Base-by-base conservation (phyloP, 768 basidiomycete genomes). In the Russula olivacea region DNA sequence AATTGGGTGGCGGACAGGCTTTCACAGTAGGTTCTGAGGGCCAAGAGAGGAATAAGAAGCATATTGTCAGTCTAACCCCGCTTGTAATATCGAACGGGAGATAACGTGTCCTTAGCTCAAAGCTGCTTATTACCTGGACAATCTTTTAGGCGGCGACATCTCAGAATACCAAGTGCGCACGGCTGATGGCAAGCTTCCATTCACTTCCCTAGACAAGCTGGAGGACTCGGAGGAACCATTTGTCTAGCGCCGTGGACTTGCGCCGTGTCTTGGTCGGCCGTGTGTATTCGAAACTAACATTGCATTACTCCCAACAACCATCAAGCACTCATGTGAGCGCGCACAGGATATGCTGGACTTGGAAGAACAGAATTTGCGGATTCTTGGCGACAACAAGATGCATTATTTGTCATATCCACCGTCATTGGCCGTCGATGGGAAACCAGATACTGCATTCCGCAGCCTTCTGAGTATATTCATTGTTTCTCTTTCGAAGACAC, bases 11-110 rank as follows among this genome's bases (percentile, higher is more conserved):
- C 4, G 84, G 83, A 0, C 73, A 82, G 57, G 78, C 84, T 8
- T 89, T 88, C 69, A 87, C 86, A 11, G 77, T 82, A 0, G 84
- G 86, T 10, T 66, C 70, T 0, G 81, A 83, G 67, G 85, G 87
- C 15, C 75, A 80, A 43, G 77, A 81, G 64, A 74, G 85, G 59
- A 88, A 88, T 66, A 76, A 75, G 55, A 71, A 69, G 49, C 82
- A 87, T 68, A 85, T 86, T 59, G 86, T 86, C 61, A 65, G 85
- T 76, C 43, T 32, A 43, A 55, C 28, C 52, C 57, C 14, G 28
- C 30, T 51, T 28, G 51, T 66, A 34, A 17, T 63, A 50, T 49
- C 15, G 25, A 55, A 23, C 23, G 17, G 14, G 4, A 53, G 6
- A 36, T 53, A 25, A 34, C 41, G 21, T 25, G 3, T 43, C 28